A percentile compares a stretch with the other conserved stretches of the same genome.
Conservation (phyloP, 2,329 filamentous ascomycete genomes). For the Cordyceps cicadae region DNA sequence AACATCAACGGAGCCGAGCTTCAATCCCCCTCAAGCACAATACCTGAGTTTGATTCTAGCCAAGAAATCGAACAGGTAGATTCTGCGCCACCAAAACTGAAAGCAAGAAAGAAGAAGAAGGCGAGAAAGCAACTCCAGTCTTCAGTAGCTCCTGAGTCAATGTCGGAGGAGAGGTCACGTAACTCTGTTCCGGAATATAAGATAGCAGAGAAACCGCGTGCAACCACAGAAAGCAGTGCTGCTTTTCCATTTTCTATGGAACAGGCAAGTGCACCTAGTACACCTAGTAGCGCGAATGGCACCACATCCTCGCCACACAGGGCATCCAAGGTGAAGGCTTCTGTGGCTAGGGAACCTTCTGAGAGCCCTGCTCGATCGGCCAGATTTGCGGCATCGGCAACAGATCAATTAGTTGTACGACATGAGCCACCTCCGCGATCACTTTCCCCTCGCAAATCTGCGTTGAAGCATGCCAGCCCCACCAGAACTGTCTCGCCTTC, state of each 20-base stretch:
- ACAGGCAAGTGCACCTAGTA: neutral
- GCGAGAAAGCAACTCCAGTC: constrained; percentile 7
- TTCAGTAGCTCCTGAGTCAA: neutral
- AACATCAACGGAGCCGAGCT: constrained; percentile 16
- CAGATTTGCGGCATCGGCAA: constrained; percentile 50
- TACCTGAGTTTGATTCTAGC: neutral
- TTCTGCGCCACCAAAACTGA: neutral
- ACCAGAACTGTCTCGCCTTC: constrained; percentile 44
- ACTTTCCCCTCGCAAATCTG: constrained; percentile 69
- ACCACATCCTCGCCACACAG: constrained; percentile 10
- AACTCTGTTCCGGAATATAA: neutral
- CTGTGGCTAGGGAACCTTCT: constrained; percentile 32
- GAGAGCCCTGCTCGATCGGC: constrained; percentile 60
- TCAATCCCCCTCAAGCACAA: neutral
- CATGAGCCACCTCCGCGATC: constrained; percentile 65
- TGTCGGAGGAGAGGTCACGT: neutral
- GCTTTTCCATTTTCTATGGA: neutral
- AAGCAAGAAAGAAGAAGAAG: constrained; percentile 13
- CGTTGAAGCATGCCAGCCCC: constrained; percentile 56
- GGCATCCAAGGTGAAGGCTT: constrained; percentile 17
- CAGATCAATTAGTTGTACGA: constrained; percentile 47
- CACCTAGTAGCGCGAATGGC: neutral
- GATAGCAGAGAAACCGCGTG: neutral
- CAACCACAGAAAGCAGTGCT: neutral
- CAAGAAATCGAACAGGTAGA: constrained; percentile 3